Conservation (phyloP, 305 asterid species). For the Andrographis paniculata region DNA sequence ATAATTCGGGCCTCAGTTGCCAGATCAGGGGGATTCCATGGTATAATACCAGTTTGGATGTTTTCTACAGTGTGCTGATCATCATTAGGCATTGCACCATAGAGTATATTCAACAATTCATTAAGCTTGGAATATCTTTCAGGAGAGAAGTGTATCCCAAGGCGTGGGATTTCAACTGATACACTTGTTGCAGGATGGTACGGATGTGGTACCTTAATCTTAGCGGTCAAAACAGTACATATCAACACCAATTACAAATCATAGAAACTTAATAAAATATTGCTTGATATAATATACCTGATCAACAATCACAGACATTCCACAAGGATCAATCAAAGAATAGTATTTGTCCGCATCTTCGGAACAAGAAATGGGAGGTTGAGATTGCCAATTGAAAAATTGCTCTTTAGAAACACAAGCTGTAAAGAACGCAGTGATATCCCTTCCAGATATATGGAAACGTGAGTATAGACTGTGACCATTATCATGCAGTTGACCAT, state of each 20-base stretch:
- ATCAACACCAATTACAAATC: conserved; percentile 7
- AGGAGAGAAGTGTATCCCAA: conserved; percentile 95
- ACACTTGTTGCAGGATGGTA: conserved; percentile 79
- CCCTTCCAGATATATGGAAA: conserved; percentile 88
- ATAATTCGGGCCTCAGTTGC: conserved; percentile 80
- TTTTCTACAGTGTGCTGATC: conserved; percentile 47
- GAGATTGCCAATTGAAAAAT: conserved; percentile 45
- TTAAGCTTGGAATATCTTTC: conserved; percentile 69
- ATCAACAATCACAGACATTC: conserved; percentile 88
- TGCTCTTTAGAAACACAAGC: conserved; percentile 47
- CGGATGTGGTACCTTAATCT: conserved; percentile 88
- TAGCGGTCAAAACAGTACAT: conserved; percentile 19
- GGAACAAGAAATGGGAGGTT: conserved; percentile 41
- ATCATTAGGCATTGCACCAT: conserved; percentile 49
- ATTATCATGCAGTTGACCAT: conserved; percentile 46
- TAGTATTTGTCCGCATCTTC: conserved; percentile 48
- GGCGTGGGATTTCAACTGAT: conserved; percentile 86
- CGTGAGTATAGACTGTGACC: conserved; percentile 77
- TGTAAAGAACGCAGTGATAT: conserved; percentile 88
- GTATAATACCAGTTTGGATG: conserved; percentile 50
- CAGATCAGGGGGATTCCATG: conserved; percentile 83
- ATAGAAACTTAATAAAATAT: conserved; percentile 5
- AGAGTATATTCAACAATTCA: conserved; percentile 53
- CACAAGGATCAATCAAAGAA: conserved; percentile 87
- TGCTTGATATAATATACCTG: conserved; percentile 47